Conservation (phyloP, 1,284 basidiomycete species). For the Leccinum pseudoinsigne region DNA sequence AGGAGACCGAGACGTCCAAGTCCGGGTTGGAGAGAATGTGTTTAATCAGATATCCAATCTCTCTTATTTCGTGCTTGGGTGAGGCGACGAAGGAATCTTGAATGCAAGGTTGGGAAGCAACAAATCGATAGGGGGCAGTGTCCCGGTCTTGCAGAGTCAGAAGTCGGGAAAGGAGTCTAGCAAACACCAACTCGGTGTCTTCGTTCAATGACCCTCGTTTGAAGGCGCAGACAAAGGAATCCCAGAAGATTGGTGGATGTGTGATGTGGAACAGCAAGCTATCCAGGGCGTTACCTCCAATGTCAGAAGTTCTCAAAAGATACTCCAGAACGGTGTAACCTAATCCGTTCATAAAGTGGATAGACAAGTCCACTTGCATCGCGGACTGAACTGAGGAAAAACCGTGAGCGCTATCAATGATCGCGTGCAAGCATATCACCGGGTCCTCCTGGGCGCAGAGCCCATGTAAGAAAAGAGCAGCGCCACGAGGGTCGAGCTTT, state of each 20-base stretch:
- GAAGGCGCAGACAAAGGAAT: slow-evolving; percentile 40
- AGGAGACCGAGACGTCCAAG: slow-evolving; percentile 6
- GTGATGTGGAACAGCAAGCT: slow-evolving; percentile 41
- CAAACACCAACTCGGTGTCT: slow-evolving; percentile 42
- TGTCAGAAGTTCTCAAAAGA: slow-evolving; percentile 40
- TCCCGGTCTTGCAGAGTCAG: slow-evolving; percentile 26
- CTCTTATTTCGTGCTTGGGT: slow-evolving; percentile 33
- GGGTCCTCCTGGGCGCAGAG: slow-evolving; percentile 14
- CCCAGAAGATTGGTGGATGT: slow-evolving; percentile 58
- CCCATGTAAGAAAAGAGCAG: slow-evolving; percentile 27
- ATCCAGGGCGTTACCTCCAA: slow-evolving; percentile 34
- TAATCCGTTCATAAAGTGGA: slow-evolving; percentile 45
- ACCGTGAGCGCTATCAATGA: slow-evolving; percentile 17
- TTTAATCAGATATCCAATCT: slow-evolving; percentile 44
- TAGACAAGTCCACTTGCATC: slow-evolving; percentile 22
- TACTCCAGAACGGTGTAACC: slow-evolving; percentile 41
- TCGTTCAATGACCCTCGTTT: slow-evolving; percentile 36
- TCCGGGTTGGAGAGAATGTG: slow-evolving; percentile 34
- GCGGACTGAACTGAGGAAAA: slow-evolving; percentile 16
- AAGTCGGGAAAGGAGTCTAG: slow-evolving; percentile 53
- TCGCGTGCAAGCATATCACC: slow-evolving; percentile 14
- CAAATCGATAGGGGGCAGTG: slow-evolving; percentile 15
- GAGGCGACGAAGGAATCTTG: slow-evolving; percentile 31
- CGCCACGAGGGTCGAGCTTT: slow-evolving; percentile 3
- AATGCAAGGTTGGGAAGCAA: slow-evolving; percentile 21